Conservation (phyloP, 2,329 filamentous ascomycete species). For the Parastagonospora avenae region DNA sequence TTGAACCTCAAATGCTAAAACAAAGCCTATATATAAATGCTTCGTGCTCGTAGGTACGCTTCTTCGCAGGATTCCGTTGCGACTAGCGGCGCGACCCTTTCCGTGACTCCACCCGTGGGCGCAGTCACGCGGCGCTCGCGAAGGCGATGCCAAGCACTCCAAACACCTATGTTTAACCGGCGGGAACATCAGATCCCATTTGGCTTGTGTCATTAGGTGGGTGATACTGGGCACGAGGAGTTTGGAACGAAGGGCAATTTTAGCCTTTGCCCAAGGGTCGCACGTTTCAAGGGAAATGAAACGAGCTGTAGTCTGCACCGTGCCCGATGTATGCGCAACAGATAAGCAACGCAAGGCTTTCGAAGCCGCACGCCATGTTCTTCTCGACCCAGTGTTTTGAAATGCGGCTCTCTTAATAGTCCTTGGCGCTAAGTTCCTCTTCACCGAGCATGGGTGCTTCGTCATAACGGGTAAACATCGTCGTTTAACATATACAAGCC, state of each 20-base stretch:
- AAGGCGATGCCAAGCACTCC: too few species aligned
- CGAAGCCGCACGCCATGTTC: too few species aligned
- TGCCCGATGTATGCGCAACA: background rate
- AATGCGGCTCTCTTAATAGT: background rate
- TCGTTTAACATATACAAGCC: background rate
- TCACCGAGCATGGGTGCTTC: background rate
- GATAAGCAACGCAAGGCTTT: background rate
- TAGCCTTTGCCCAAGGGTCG: background rate
- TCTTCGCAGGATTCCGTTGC: too few species aligned
- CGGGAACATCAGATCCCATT: slow-evolving; percentile 11
- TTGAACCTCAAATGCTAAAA: too few species aligned
- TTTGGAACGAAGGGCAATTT: slow-evolving; percentile 21
- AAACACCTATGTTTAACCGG: slow-evolving; percentile 24
- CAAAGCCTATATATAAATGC: too few species aligned
- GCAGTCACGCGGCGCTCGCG: too few species aligned
- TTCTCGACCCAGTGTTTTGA: background rate
- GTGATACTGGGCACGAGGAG: slow-evolving; percentile 4
- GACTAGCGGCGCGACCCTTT: too few species aligned
- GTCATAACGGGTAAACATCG: background rate
- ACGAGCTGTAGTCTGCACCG: background rate
- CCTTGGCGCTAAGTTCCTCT: background rate
- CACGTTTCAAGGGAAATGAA: slow-evolving; percentile 1
- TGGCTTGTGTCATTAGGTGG: background rate
- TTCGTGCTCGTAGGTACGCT: too few species aligned
- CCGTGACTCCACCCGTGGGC: too few species aligned